phyloP scores from a whole-genome alignment of 1,284 basidiomycete species.

The Taiwanofungus camphoratus region DNA sequence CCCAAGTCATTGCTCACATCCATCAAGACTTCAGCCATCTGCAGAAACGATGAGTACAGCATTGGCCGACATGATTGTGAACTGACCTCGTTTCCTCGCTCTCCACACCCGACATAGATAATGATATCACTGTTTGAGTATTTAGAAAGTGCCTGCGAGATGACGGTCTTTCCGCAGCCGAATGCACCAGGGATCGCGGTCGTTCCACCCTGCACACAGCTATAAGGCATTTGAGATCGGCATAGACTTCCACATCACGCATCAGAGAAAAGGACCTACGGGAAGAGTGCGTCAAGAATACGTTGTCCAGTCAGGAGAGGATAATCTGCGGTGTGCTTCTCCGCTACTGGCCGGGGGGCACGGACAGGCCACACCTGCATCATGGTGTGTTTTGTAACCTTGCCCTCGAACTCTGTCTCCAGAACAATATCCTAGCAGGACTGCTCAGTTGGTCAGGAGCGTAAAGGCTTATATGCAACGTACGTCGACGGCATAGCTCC shows the following conservation, averaged over 20 bases:
- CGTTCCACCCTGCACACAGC: constrained; percentile 97
- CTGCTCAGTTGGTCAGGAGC: background rate
- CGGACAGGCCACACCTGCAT: constrained; percentile 99
- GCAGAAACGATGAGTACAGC: constrained; percentile 1
- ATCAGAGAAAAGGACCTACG: constrained; percentile 42
- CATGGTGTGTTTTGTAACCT: constrained; percentile 90
- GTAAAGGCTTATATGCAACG: constrained; percentile 24
- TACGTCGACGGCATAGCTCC: constrained; percentile 89
- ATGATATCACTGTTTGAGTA: constrained; percentile 99
- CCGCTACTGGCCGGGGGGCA: constrained; percentile 90
- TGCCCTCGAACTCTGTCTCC: constrained; percentile 97
- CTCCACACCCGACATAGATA: constrained; percentile 97
- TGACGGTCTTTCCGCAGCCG: constrained; percentile 97
- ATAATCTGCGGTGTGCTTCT: constrained; percentile 91
- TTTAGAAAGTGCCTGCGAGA: constrained; percentile 96
- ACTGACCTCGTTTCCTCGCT: constrained; percentile 82
- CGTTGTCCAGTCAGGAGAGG: constrained; percentile 96
- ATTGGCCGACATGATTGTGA: background rate
- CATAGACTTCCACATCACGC: constrained; percentile 1
- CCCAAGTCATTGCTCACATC: constrained; percentile 51
- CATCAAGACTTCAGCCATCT: constrained; percentile 99
- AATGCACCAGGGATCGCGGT: constrained; percentile 99
- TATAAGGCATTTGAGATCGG: constrained; percentile 25
- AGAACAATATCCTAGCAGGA: constrained; percentile 79
- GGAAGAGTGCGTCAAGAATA: constrained; percentile 96